These are phyloP conservation scores for Barnettozyma sp. DNA, from an alignment of 805 yeast species.

Conservation along the genomic window DNA sequence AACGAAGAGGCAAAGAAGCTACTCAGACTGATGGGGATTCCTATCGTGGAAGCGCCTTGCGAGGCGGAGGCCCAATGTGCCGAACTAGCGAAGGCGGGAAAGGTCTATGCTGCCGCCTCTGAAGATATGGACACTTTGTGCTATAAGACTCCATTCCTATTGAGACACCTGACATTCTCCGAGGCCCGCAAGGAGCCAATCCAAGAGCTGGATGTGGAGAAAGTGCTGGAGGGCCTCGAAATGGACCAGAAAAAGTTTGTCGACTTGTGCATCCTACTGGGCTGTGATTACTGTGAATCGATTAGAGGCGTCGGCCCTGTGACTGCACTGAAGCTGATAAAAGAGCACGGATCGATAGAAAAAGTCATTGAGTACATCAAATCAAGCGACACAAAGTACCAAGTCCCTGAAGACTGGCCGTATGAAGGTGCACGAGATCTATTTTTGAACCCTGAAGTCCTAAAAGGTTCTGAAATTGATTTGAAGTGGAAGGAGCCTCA, in stretches of 20 bases:
- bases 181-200: constrained; percentile 92
- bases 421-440: constrained; percentile 79
- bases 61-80: constrained; percentile 99
- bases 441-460: constrained; percentile 77
- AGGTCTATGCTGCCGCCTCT: constrained; percentile 94
- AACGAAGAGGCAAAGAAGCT: constrained; percentile 88
- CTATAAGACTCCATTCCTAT: constrained; percentile 74
- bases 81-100: constrained; percentile 78
- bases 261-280: constrained; percentile 86
- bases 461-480: constrained; percentile 50
- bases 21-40: constrained; percentile 88
- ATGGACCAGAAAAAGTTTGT: constrained; percentile 68
- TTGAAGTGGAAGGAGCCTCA: constrained; percentile 90
- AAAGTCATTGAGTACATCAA: constrained; percentile 58
- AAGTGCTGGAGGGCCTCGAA: constrained; percentile 72
- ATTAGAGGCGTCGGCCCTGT: constrained; percentile 95
- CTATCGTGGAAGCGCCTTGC: constrained; percentile 88
- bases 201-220: constrained; percentile 65
- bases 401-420: constrained; percentile 94
- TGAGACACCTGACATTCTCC: constrained; percentile 88
- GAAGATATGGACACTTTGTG: constrained; percentile 99
- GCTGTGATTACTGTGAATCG: constrained; percentile 96
- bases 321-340: constrained; percentile 82
- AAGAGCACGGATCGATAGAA: constrained; percentile 78
- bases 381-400: constrained; percentile 55